Base-by-base conservation (phyloP, 352 stramenopile species). In the Phytopythium cucurbitacearum region DNA sequence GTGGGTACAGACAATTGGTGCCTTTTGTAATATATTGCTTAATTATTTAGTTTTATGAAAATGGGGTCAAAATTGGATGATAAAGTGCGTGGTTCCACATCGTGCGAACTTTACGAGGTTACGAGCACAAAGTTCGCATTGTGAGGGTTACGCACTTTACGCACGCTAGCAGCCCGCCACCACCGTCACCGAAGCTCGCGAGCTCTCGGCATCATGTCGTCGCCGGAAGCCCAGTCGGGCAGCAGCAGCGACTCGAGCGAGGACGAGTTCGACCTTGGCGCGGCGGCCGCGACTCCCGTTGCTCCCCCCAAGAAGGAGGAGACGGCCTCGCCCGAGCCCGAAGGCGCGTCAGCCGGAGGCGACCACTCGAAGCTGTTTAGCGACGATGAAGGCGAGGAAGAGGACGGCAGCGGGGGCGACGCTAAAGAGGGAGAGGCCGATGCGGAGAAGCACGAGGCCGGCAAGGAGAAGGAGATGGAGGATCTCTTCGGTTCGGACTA, bases 401-500 rank as follows among this genome's bases (percentile, higher is more conserved):
- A 43, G 13, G 65, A 54, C 21, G 6, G 47, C 4, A 35, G 46
- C 10, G 45, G 21, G 3, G 32, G 15, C 38, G 28, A 51, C 3
- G 6, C n/a, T 5, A 50, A 45, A 15, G 46, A 48, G 38, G 49
- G 40, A 11, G 28, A 7, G 13, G 48, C 39, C 55, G 15, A 52
- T 48, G 58, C 54, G 8, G 35, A 43, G 13, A 76, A 76, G 51
- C 60, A 59, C 7, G 64, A 80, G n/a, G 58, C 51, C 32, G 67
- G 73, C 12, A 91, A 90, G 35, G 77, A 87, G 50, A 84, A 88
- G 43, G 84, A 94, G 64, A 94, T 94, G 81, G 77, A 89, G 51
- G 84, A 94, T n/a, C 71, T 94, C 16, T 94, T 94, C 53, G 84
- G 84, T 48, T 94, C 84, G 39, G 84, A 94, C 57, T 94, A 94